Evolutionary conservation across 2,329 filamentous ascomycete genomes (phyloP).

Genomic region (Sporothrix dimorphospora): DNA sequence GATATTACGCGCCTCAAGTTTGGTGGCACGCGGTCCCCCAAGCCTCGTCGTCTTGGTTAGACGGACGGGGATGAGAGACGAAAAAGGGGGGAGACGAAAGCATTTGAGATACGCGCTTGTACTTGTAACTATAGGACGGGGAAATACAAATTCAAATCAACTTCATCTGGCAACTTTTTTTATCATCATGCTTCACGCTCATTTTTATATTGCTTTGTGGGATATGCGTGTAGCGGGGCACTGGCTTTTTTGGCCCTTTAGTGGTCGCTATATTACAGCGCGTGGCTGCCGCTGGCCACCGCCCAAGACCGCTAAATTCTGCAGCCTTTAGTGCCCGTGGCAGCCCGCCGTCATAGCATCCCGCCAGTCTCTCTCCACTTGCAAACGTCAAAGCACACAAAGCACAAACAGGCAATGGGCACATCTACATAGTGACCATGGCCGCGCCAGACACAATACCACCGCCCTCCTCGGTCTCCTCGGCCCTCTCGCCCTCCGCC

Average conservation of each 20-base stretch:
- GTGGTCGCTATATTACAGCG: conserved; percentile 8
- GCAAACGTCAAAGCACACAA: neutral
- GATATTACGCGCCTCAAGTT: conserved; percentile 93
- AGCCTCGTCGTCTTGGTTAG: conserved; percentile 77
- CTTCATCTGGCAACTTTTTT: neutral
- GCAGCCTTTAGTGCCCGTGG: conserved; percentile 6
- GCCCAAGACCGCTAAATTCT: neutral
- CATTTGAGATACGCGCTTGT: neutral
- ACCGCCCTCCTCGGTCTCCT: neutral
- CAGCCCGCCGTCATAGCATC: neutral
- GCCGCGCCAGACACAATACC: conserved; percentile 22
- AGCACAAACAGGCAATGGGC: conserved; percentile 9
- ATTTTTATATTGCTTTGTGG: conserved; percentile 9
- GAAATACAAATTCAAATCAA: neutral
- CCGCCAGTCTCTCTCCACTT: neutral
- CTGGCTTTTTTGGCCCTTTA: neutral
- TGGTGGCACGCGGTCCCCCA: conserved; percentile 85
- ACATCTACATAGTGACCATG: conserved; percentile 23
- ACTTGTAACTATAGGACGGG: conserved; percentile 17
- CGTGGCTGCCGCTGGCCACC: neutral
- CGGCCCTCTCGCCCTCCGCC: neutral
- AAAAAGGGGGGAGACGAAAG: neutral
- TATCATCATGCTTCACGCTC: too few relatives aligned
- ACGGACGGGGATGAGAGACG: neutral
- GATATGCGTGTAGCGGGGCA: conserved; percentile 22